Evolutionary conservation across 2,329 filamentous ascomycete genomes (phyloP).

Genomic region (Penicillium glabrum): DNA sequence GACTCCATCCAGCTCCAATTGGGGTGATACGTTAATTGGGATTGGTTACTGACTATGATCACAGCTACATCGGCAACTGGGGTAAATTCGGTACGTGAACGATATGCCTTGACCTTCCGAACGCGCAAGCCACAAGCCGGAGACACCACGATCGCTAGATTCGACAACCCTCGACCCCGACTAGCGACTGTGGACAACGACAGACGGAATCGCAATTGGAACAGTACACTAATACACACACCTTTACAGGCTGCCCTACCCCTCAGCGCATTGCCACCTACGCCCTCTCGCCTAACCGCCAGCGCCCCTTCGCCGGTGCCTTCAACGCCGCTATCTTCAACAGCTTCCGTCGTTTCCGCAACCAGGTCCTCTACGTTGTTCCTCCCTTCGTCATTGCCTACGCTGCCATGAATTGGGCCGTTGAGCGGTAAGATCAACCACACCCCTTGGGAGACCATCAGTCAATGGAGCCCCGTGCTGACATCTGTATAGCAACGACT

Average conservation of each 20-base stretch:
- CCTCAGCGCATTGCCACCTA: conserved; percentile 66
- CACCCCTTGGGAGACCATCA: conserved; percentile 31
- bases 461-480: conserved; percentile 1
- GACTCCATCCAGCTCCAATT: not conserved
- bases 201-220: not conserved
- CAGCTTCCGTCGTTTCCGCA: conserved; percentile 79
- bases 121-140: conserved; percentile 13
- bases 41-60: conserved; percentile 24
- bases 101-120: conserved; percentile 15
- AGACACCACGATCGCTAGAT: not conserved
- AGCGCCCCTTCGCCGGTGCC: conserved; percentile 79
- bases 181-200: not conserved
- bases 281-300: conserved; percentile 80
- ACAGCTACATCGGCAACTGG: conserved; percentile 73
- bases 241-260: conserved; percentile 33
- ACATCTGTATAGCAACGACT: conserved; percentile 45
- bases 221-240: not conserved
- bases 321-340: conserved; percentile 89
- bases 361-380: conserved; percentile 85
- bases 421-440: conserved; percentile 69
- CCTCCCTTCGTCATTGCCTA: conserved; percentile 79
- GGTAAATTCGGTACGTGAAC: conserved; percentile 68
- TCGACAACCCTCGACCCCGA: not conserved
- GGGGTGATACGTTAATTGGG: not conserved
- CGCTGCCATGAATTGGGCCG: conserved; percentile 85